phyloP scores from a whole-genome alignment of 2,329 filamentous ascomycete genomes.

The Pseudogymnoascus sp. region DNA sequence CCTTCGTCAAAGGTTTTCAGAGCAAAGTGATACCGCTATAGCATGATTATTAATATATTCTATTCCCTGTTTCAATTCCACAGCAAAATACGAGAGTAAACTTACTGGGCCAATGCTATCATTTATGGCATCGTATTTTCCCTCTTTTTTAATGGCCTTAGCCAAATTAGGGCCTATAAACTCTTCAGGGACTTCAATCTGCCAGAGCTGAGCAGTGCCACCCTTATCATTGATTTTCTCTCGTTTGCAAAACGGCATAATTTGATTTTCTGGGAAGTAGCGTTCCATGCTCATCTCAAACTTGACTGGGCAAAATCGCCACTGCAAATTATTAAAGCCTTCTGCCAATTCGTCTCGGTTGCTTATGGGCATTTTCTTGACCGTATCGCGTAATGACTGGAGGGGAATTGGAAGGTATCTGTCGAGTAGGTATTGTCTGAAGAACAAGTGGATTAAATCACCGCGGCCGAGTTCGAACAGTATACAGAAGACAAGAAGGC shows the following conservation, averaged over 20 bases:
- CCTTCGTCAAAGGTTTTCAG: conserved; percentile 23
- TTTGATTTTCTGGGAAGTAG: no score
- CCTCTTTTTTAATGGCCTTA: neutral
- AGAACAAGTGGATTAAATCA: conserved; percentile 19
- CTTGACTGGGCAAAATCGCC: conserved; percentile 18
- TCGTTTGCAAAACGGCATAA: conserved; percentile 21
- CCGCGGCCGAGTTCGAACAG: conserved; percentile 18
- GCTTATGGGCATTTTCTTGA: neutral
- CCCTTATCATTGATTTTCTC: conserved; percentile 22
- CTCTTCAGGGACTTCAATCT: neutral
- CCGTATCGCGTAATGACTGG: neutral
- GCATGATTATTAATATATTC: conserved; percentile 10
- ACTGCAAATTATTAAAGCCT: conserved; percentile 20
- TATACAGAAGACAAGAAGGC: conserved; percentile 22
- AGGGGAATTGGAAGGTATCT: conserved; percentile 6
- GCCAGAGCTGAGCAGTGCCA: conserved; percentile 23
- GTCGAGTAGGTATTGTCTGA: conserved; percentile 15
- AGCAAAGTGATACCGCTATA: conserved; percentile 24
- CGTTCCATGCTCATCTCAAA: conserved; percentile 9
- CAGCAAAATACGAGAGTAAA: neutral
- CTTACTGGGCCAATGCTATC: neutral
- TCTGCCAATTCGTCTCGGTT: conserved; percentile 13
- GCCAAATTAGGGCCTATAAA: neutral
- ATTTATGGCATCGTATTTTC: neutral
- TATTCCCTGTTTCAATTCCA: neutral